phyloP scores from a whole-genome alignment of 306 rosid species.

The Pueraria montana region DNA sequence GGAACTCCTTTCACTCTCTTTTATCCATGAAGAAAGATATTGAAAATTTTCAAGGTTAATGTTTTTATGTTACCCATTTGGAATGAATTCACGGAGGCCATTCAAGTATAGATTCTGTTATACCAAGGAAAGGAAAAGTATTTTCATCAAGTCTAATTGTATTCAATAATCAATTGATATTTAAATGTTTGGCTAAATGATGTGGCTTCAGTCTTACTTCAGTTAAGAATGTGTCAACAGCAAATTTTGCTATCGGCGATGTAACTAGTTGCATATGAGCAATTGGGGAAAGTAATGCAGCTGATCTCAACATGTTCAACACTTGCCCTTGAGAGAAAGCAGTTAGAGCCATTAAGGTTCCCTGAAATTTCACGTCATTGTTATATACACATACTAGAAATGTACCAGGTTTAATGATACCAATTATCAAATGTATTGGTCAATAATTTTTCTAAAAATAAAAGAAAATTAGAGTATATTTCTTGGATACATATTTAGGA shows the following conservation, averaged over 20 bases:
- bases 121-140: conserved; percentile 2
- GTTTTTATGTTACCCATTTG: no score
- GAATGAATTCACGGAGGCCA: conserved; percentile 48
- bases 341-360: conserved; percentile 72
- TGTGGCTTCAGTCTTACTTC: conserved; percentile 47
- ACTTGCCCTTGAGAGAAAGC: conserved; percentile 65
- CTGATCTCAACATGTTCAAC: conserved; percentile 64
- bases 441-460: no score
- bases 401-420: no score
- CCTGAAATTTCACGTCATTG: conserved; percentile 60
- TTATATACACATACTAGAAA: no score
- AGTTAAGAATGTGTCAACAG: conserved; percentile 58
- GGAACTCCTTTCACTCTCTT: no score
- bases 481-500: neutral
- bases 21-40: no score
- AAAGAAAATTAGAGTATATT: neutral
- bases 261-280: conserved; percentile 67
- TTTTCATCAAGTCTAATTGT: conserved; percentile 10
- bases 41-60: no score
- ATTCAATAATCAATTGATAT: neutral
- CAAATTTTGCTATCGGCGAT: conserved; percentile 51
- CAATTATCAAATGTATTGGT: no score
- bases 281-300: conserved; percentile 82
- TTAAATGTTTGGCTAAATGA: neutral
- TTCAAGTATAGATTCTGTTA: conserved; percentile 59